Conservation (phyloP, 257 asterid genomes). For the Linderniella brevidens region DNA sequence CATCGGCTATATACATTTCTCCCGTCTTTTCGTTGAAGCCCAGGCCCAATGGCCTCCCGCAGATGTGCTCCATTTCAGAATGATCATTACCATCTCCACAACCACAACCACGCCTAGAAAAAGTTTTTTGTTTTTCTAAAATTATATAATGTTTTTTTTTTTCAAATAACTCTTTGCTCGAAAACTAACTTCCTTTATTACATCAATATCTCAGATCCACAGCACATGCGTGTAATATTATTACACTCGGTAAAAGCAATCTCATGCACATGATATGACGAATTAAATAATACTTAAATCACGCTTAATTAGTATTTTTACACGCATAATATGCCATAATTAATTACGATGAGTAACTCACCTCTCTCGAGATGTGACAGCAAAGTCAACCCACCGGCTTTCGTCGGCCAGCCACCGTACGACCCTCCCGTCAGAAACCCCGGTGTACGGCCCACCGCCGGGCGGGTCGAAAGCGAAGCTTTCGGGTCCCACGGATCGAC, state of each 20-base stretch:
- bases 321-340: too few relatives aligned
- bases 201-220: too few relatives aligned
- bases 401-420: constrained; percentile 38
- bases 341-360: neutral
- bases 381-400: constrained; percentile 50
- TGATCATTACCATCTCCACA: constrained; percentile 15
- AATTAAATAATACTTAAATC: too few relatives aligned
- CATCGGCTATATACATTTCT: constrained; percentile 49
- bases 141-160: too few relatives aligned
- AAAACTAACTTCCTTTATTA: too few relatives aligned
- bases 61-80: constrained; percentile 25
- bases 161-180: too few relatives aligned
- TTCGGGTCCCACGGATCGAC: constrained; percentile 39
- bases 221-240: too few relatives aligned
- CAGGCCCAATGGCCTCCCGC: constrained; percentile 85
- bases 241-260: too few relatives aligned
- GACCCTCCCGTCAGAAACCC: constrained; percentile 59
- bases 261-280: too few relatives aligned
- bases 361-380: constrained; percentile 42
- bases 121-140: too few relatives aligned
- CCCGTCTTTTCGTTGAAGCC: constrained; percentile 28
- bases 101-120: constrained; percentile 28
- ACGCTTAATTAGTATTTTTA: too few relatives aligned
- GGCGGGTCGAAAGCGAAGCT: constrained; percentile 32
- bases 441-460: constrained; percentile 56